A percentile compares a stretch with the other conserved stretches of the same genome.
Conservation (phyloP, 306 rosid genomes). For the Quillaja saponaria region DNA sequence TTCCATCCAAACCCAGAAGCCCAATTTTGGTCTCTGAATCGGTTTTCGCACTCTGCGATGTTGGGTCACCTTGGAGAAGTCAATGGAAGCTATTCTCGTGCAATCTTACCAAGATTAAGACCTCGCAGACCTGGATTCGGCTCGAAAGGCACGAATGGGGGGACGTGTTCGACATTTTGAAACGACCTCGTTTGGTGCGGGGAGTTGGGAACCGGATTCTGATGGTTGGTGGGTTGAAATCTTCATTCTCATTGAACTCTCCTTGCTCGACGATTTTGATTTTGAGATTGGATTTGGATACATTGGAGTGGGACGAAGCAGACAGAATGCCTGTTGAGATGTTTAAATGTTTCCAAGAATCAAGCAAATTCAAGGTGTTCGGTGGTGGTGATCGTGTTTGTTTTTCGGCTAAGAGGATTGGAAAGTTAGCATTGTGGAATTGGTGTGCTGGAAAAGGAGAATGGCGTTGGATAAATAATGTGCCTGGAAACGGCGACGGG, state of each 20-base stretch:
- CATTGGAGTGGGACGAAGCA: slow-evolving; percentile 81
- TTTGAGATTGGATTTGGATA: slow-evolving; percentile 63
- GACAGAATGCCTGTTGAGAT: slow-evolving; percentile 82
- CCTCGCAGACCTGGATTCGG: slow-evolving; percentile 56
- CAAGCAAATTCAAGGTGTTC: slow-evolving; percentile 80
- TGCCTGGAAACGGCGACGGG: slow-evolving; percentile 66
- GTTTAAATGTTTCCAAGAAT: slow-evolving; percentile 73
- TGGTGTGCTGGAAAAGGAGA: slow-evolving; percentile 33
- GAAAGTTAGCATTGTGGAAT: slow-evolving; percentile 78
- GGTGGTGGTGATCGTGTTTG: slow-evolving; percentile 72
- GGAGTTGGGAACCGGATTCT: slow-evolving; percentile 55
- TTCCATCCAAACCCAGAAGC: slow-evolving; percentile 87
- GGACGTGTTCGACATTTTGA: slow-evolving; percentile 77
- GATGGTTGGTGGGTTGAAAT: slow-evolving; percentile 84
- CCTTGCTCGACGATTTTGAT: slow-evolving; percentile 79
- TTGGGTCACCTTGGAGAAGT: slow-evolving; percentile 89
- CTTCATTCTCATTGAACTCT: slow-evolving; percentile 67
- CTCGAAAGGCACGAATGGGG: slow-evolving; percentile 79
- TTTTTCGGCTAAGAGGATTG: slow-evolving; percentile 74
- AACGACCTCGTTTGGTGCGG: slow-evolving; percentile 73
- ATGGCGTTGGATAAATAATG: slow-evolving; percentile 75
- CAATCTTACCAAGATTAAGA: slow-evolving; percentile 29
- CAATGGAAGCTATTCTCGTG: slow-evolving; percentile 84
- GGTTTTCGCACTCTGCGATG: slow-evolving; percentile 76
- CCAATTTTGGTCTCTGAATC: slow-evolving; percentile 64